phyloP scores from a whole-genome alignment of 2,329 filamentous ascomycete genomes.

The Hypocreales sp. region DNA sequence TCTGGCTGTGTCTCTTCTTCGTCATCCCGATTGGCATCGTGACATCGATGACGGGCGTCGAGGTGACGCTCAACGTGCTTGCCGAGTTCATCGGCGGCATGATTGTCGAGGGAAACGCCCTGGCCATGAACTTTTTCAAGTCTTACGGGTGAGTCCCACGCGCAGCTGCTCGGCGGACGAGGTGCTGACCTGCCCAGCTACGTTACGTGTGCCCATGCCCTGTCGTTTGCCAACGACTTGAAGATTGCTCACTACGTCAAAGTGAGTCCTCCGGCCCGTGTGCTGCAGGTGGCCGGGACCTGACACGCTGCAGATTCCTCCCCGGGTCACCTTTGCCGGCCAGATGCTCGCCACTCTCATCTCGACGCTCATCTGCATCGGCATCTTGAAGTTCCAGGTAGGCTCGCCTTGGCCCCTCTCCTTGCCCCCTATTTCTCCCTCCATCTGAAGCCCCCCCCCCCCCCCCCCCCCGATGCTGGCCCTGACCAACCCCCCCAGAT shows the following conservation, averaged over 20 bases:
- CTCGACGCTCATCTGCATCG: conserved; percentile 18
- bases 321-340: conserved; percentile 18
- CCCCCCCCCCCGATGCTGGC: not conserved
- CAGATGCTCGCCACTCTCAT: conserved; percentile 19
- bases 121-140: conserved; percentile 33
- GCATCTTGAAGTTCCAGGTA: conserved; percentile 20
- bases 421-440: too few relatives aligned
- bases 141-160: conserved; percentile 13
- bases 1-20: conserved; percentile 24
- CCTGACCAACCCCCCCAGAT: not conserved
- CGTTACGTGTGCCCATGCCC: conserved; percentile 17
- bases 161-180: too few relatives aligned
- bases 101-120: conserved; percentile 24
- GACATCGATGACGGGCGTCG: conserved; percentile 24
- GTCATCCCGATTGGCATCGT: conserved; percentile 28
- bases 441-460: not conserved
- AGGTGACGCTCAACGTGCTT: conserved; percentile 26
- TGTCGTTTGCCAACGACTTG: conserved; percentile 18
- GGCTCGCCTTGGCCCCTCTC: too few relatives aligned
- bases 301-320: conserved; percentile 11
- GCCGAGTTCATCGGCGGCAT: conserved; percentile 32
- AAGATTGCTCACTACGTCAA: conserved; percentile 30
- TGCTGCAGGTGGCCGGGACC: not conserved
- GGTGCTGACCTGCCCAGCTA: too few relatives aligned
- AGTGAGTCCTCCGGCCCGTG: not conserved